A percentile compares a stretch with the other conserved stretches of the same genome.
Evolutionary conservation across 164 flowering plant species (phyloP).

Genomic region (Macadamia integrifolia): DNA sequence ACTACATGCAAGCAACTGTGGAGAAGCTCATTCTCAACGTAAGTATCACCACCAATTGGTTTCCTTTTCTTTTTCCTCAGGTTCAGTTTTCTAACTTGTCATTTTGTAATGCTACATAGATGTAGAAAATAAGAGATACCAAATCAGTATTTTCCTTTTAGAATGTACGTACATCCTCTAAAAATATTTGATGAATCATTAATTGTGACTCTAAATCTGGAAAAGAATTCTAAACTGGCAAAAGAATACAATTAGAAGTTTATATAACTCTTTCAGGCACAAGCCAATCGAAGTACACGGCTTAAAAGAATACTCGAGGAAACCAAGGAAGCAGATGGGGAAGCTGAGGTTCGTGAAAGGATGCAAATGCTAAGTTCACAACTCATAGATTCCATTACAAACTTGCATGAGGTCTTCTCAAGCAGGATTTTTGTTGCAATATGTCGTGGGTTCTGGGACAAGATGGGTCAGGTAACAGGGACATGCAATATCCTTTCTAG

Average conservation of each 20-base stretch:
- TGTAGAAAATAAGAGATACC: background rate
- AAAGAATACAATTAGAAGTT: background rate
- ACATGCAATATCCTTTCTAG: constrained; percentile 15
- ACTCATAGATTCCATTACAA: constrained; percentile 59
- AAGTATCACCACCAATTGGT: constrained; percentile 18
- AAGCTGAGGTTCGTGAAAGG: constrained; percentile 80
- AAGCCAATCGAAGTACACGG: constrained; percentile 53
- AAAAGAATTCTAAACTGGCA: too few relatives aligned
- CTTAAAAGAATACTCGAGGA: constrained; percentile 83
- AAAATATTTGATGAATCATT: background rate
- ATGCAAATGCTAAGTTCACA: constrained; percentile 68
- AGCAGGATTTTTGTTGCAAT: constrained; percentile 61
- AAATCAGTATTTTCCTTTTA: background rate
- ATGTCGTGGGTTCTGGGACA: constrained; percentile 89
- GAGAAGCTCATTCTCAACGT: constrained; percentile 78
- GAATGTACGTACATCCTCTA: too few relatives aligned
- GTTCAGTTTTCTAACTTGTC: background rate
- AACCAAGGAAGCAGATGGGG: constrained; percentile 79
- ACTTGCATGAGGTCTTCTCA: constrained; percentile 74
- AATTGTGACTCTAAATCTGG: background rate
- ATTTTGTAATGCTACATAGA: background rate
- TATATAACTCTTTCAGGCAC: constrained; percentile 30
- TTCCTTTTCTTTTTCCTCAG: background rate
- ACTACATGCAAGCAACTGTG: constrained; percentile 79
- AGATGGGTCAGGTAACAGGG: constrained; percentile 77